A percentile compares a stretch with the other conserved stretches of the same genome.
These are phyloP conservation scores for Colletotrichum sp. DNA, from an alignment of 2,329 filamentous ascomycete species.

Conservation along the genomic window DNA sequence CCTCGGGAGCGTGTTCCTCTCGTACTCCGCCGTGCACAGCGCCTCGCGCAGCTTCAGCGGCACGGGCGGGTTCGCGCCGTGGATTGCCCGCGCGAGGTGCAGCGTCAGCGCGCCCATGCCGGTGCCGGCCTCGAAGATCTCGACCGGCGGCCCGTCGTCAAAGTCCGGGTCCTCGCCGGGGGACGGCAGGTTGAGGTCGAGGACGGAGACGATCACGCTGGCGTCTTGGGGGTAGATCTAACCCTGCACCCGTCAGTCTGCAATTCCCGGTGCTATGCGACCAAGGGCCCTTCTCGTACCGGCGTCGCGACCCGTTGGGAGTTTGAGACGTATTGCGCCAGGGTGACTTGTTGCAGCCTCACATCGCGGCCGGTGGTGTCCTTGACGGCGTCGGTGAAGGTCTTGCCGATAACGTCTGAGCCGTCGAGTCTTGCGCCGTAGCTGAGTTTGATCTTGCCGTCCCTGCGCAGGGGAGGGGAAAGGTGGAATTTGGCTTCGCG, in stretches of 20 bases:
- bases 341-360: conserved; percentile 67
- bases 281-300: conserved; percentile 44
- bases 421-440: conserved; percentile 55
- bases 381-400: conserved; percentile 61
- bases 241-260: not conserved
- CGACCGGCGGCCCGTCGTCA: conserved; percentile 54
- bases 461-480: conserved; percentile 37
- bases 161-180: conserved; percentile 35
- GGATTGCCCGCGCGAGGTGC: conserved; percentile 76
- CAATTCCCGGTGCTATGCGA: not conserved
- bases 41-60: conserved; percentile 45
- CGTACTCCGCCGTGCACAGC: conserved; percentile 23
- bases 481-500: conserved; percentile 41
- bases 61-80: conserved; percentile 68
- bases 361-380: conserved; percentile 56
- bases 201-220: conserved; percentile 74
- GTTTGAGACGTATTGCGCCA: conserved; percentile 76
- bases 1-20: conserved; percentile 7
- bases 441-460: conserved; percentile 35
- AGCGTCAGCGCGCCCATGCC: conserved; percentile 83
- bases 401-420: conserved; percentile 67
- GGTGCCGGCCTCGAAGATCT: conserved; percentile 85
- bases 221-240: conserved; percentile 74
- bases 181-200: conserved; percentile 72
- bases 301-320: conserved; percentile 77